Percentiles rank a stretch among this genome's conserved stretches.
These are phyloP conservation scores for Mucor racemosus DNA, from an alignment of 371 early-diverging fungal species.

Conservation along the genomic window DNA sequence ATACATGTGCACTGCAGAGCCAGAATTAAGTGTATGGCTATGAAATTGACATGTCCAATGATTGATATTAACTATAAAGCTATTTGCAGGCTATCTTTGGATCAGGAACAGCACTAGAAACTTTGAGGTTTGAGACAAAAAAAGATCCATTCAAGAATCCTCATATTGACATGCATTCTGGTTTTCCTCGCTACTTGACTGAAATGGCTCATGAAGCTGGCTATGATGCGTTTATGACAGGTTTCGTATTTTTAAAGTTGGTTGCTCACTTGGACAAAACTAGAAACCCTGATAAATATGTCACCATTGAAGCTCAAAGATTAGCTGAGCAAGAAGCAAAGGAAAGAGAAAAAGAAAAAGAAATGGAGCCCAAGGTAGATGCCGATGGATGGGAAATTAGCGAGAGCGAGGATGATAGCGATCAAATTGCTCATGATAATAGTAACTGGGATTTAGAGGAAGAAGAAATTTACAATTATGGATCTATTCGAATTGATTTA, in stretches of 20 bases:
- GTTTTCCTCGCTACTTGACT: conserved; percentile 44
- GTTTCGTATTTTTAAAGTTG: conserved; percentile 50
- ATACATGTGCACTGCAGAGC: conserved; percentile 64
- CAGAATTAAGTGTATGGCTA: conserved; percentile 49
- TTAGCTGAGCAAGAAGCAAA: conserved; percentile 23
- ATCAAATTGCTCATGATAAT: conserved; percentile 9
- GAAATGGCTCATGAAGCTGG: conserved; percentile 87
- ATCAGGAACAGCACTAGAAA: conserved; percentile 42
- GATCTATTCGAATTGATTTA: conserved; percentile 35
- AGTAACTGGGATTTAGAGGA: conserved; percentile 27
- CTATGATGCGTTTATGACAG: conserved; percentile 89
- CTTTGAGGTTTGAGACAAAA: conserved; percentile 46
- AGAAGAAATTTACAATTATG: conserved; percentile 47
- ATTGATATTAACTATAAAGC: neutral
- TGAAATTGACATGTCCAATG: neutral
- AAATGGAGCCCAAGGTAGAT: conserved; percentile 14
- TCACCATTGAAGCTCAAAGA: neutral
- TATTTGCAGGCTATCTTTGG: conserved; percentile 31
- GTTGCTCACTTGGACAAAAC: conserved; percentile 30
- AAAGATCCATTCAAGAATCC: conserved; percentile 53
- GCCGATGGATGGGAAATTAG: conserved; percentile 46
- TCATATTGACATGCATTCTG: conserved; percentile 51
- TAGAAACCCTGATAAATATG: conserved; percentile 25
- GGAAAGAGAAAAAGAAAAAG: conserved; percentile 20
- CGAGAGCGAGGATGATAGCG: conserved; percentile 35